Evolutionary conservation across 1,139 yeast species (phyloP).

Genomic region (Petasospora rhodanensis): DNA sequence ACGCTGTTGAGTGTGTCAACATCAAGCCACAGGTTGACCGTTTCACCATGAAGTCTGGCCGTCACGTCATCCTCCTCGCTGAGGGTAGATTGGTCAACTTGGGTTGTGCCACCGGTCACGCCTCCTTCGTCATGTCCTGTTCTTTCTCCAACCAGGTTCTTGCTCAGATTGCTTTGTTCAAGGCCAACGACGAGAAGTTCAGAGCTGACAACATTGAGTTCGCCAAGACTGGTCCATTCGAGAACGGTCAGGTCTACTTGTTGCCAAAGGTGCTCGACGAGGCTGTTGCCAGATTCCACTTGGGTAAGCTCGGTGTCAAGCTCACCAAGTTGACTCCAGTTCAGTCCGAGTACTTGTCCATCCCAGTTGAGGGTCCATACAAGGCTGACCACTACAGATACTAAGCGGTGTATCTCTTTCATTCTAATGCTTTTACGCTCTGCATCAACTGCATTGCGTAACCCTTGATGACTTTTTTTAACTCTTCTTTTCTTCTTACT

Average conservation of each 20-base stretch:
- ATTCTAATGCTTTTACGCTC: neutral
- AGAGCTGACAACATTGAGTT: constrained; percentile 83
- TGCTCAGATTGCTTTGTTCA: constrained; percentile 98
- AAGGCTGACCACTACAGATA: constrained; percentile 99
- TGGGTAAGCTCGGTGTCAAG: constrained; percentile 90
- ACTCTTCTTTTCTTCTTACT: neutral
- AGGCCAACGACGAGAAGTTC: constrained; percentile 79
- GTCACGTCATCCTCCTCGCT: constrained; percentile 94
- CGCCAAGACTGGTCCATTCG: constrained; percentile 88
- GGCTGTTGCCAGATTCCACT: constrained; percentile 97
- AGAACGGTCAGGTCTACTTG: constrained; percentile 82
- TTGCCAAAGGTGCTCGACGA: constrained; percentile 98
- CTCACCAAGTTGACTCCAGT: constrained; percentile 71
- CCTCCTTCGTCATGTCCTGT: constrained; percentile 99
- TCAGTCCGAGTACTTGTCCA: constrained; percentile 95
- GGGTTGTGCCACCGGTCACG: constrained; percentile 99
- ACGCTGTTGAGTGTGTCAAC: constrained; percentile 87
- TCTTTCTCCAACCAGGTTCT: constrained; percentile 99
- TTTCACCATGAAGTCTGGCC: constrained; percentile 84
- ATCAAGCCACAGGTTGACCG: constrained; percentile 99
- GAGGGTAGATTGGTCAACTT: constrained; percentile 99
- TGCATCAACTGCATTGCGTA: constrained; percentile 22
- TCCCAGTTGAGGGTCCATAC: constrained; percentile 94
- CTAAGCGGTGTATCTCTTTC: constrained; percentile 39
- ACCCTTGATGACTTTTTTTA: neutral